These are phyloP conservation scores for Entoloma clypeatum DNA, from an alignment of 1,284 basidiomycete genomes.

Conservation along the genomic window DNA sequence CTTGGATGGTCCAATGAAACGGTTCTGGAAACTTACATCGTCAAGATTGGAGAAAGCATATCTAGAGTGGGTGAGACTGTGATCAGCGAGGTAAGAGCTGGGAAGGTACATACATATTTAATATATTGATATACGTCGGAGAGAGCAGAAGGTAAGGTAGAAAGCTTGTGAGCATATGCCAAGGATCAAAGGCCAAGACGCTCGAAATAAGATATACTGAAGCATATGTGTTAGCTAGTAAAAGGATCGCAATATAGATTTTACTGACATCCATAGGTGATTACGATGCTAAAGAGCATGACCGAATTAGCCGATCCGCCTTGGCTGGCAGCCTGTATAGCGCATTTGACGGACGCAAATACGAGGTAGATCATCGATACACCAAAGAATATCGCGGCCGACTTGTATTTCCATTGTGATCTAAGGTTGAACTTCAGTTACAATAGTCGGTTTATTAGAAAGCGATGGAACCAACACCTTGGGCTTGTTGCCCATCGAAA, in stretches of 20 bases:
- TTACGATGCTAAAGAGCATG: slow-evolving; percentile 81
- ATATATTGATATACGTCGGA: slow-evolving; percentile 85
- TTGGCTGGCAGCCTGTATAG: slow-evolving; percentile 63
- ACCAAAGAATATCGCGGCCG: slow-evolving; percentile 75
- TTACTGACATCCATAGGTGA: slow-evolving; percentile 80
- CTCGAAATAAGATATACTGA: slow-evolving; percentile 73
- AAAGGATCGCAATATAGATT: background rate
- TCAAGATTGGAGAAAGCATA: slow-evolving; percentile 82
- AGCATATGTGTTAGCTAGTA: background rate
- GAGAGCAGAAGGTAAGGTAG: slow-evolving; percentile 85
- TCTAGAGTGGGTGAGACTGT: slow-evolving; percentile 31
- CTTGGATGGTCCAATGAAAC: slow-evolving; percentile 1
- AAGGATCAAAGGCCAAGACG: slow-evolving; percentile 88
- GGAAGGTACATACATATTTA: slow-evolving; percentile 65
- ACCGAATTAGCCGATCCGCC: slow-evolving; percentile 62
- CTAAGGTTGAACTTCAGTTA: slow-evolving; percentile 34
- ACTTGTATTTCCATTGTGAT: slow-evolving; percentile 82
- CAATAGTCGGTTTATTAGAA: background rate
- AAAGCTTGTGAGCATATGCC: slow-evolving; percentile 92
- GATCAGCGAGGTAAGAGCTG: slow-evolving; percentile 4
- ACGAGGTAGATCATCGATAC: slow-evolving; percentile 81
- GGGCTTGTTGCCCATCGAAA: slow-evolving; percentile 97
- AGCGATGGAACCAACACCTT: slow-evolving; percentile 55
- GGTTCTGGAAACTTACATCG: slow-evolving; percentile 47
- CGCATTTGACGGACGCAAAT: slow-evolving; percentile 72